Percentiles rank a stretch among this genome's conserved stretches.
phyloP scores from a whole-genome alignment of 2,329 filamentous ascomycete species.

The Eutypa lata region DNA sequence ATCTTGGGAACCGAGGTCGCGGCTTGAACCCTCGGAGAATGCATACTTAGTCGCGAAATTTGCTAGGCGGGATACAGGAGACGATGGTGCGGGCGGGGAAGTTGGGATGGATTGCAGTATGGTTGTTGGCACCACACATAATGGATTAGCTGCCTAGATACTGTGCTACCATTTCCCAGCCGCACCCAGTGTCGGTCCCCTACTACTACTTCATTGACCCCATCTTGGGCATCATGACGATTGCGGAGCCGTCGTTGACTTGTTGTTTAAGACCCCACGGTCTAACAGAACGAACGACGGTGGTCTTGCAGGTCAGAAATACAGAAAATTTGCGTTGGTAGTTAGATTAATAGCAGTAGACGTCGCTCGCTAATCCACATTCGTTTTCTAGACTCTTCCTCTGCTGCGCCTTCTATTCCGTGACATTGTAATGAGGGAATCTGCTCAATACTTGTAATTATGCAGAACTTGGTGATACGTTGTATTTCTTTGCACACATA shows the following conservation, averaged over 20 bases:
- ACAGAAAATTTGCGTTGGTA: neutral
- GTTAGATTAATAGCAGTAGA: slow-evolving; percentile 13
- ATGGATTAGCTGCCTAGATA: too few species aligned
- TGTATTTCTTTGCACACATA: too few species aligned
- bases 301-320: slow-evolving; percentile 3
- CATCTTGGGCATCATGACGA: neutral
- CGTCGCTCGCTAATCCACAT: slow-evolving; percentile 21
- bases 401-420: too few species aligned
- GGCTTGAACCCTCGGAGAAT: neutral
- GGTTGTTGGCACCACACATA: neutral
- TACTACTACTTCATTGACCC: neutral
- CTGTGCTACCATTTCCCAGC: too few species aligned
- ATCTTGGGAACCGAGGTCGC: neutral
- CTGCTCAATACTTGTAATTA: too few species aligned
- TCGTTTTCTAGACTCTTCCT: slow-evolving; percentile 13
- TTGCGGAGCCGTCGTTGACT: neutral
- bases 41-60: neutral
- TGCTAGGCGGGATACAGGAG: neutral
- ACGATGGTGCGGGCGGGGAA: neutral
- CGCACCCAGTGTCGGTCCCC: neutral
- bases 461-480: too few species aligned
- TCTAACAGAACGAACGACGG: neutral
- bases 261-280: too few species aligned
- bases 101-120: neutral
- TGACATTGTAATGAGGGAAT: too few species aligned